Percentiles rank a stretch among this genome's conserved stretches.
Conservation (phyloP, 2,329 filamentous ascomycete species). For the Stachybotrys chlorohalonatus region DNA sequence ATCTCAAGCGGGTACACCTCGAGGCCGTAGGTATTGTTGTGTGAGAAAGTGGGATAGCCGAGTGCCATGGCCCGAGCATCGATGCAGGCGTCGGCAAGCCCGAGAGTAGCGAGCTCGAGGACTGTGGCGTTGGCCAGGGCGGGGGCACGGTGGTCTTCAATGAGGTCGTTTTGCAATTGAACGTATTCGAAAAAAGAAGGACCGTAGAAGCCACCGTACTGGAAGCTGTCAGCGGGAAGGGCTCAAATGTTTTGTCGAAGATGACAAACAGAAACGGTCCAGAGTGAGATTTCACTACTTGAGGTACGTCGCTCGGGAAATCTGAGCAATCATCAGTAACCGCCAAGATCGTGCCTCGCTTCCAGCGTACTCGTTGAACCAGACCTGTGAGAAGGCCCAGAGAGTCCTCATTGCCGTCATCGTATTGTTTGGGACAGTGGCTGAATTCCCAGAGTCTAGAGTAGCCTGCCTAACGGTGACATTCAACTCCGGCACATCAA, state of each 20-base stretch:
- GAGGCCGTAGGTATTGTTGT: constrained; percentile 58
- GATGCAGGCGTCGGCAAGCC: constrained; percentile 59
- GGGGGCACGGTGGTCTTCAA: constrained; percentile 1
- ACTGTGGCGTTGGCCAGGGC: constrained; percentile 31
- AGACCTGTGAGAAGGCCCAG: constrained; percentile 55
- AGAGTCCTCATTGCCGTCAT: constrained; percentile 41
- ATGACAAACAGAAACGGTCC: constrained; percentile 42
- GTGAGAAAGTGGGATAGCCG: constrained; percentile 43
- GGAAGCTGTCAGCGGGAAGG: neutral
- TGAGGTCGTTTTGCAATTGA: constrained; percentile 48
- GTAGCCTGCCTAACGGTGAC: constrained; percentile 8
- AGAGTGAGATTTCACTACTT: constrained; percentile 48
- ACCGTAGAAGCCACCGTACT: constrained; percentile 57
- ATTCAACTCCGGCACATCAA: constrained; percentile 3
- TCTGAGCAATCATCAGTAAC: constrained; percentile 7
- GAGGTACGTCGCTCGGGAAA: constrained; percentile 46
- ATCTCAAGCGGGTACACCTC: constrained; percentile 38
- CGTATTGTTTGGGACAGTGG: constrained; percentile 32
- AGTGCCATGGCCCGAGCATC: constrained; percentile 51
- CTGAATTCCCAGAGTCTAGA: neutral
- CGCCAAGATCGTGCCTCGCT: neutral
- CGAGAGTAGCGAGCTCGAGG: constrained; percentile 46
- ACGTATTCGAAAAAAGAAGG: constrained; percentile 46
- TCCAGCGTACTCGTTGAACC: constrained; percentile 28
- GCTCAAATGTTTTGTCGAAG: neutral